phyloP scores from a whole-genome alignment of 257 asterid genomes.

The Vinca minor region DNA sequence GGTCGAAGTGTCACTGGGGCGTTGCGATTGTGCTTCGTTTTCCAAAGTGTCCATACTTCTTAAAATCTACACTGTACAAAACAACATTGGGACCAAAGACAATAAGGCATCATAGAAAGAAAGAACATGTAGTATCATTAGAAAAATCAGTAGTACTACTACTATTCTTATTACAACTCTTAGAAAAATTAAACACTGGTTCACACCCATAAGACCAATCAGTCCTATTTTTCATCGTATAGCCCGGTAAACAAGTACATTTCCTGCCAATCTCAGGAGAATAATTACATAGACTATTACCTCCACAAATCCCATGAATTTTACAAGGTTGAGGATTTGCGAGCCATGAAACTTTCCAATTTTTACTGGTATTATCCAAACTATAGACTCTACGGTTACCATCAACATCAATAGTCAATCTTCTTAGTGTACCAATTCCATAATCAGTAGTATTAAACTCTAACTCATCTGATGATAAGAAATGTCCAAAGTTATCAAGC shows the following conservation, averaged over 20 bases:
- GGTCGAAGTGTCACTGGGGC: too few relatives aligned
- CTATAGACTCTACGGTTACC: slow-evolving; percentile 31
- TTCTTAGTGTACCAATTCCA: slow-evolving; percentile 18
- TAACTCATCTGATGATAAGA: slow-evolving; percentile 16
- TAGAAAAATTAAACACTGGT: slow-evolving; percentile 22
- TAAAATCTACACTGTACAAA: too few relatives aligned
- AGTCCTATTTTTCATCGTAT: slow-evolving; percentile 18
- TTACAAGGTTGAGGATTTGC: slow-evolving; percentile 14
- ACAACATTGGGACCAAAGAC: too few relatives aligned
- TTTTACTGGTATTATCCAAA: slow-evolving; percentile 10
- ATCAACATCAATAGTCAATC: slow-evolving; percentile 28
- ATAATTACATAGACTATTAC: slow-evolving; percentile 26
- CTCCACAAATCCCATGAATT: slow-evolving; percentile 37
- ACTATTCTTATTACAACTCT: slow-evolving; percentile 8
- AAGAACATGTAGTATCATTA: too few relatives aligned
- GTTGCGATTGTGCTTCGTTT: too few relatives aligned
- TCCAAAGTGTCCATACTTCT: too few relatives aligned
- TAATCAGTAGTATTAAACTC: slow-evolving; percentile 14
- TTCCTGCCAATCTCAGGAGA: slow-evolving; percentile 6
- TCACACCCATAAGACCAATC: slow-evolving; percentile 39
- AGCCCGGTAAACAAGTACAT: slow-evolving; percentile 36
- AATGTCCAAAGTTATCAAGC: slow-evolving; percentile 20
- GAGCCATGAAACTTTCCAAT: slow-evolving; percentile 37
- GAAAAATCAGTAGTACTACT: too few relatives aligned
- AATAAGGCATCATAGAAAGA: too few relatives aligned